Base-by-base conservation (phyloP, 2,329 filamentous ascomycete genomes). In the Aureobasidium zeae region DNA sequence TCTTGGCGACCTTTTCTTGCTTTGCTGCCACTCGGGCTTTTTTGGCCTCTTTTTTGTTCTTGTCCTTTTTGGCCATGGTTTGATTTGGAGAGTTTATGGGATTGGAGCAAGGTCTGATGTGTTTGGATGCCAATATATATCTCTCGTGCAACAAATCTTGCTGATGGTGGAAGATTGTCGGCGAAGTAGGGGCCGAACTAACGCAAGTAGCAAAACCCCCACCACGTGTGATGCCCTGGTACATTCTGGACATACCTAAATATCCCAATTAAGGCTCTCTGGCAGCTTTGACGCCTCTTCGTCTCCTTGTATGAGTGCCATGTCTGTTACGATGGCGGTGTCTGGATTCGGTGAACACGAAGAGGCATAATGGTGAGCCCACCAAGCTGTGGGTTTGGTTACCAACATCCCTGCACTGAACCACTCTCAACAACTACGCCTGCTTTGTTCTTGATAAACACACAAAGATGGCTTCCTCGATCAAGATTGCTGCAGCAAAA, bases 1-100 rank as follows among this genome's bases (percentile, higher is more conserved):
- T 94, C n/a, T 71, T 70, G 4, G 73, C 71, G 42, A 71, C 68
- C 44, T 72, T 72, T 41, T 70, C 72, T 51, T 75, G 74, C 53
- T 73, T 69, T 52, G 73, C 70, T 10, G 57, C 56, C 22, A 53
- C 52, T 12, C 55, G 52, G 7, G 50, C 51, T 44, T 59, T 59
- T 44, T 64, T 64, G 44, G 68, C 66, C 15, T 74, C 74, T 4
- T 66, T 64, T 54, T 76, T 76, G 15, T 63, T 67, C 63, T 70
- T 78, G 53, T 73, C 72, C 52, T 72, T 77, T n/a, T 47, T 42
- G 4, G 26, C 45, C 37, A 43, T 43, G 2, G 11, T 21, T 31
- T n/a, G n/a, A 19, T n/a, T 25, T 5, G 25, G 7, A 11, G 3
- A 10, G 5, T 19, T 5, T 17, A 2, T 7, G 3, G 2, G 2